Conservation (phyloP, 768 basidiomycete species). For the Saitozyma podzolica region DNA sequence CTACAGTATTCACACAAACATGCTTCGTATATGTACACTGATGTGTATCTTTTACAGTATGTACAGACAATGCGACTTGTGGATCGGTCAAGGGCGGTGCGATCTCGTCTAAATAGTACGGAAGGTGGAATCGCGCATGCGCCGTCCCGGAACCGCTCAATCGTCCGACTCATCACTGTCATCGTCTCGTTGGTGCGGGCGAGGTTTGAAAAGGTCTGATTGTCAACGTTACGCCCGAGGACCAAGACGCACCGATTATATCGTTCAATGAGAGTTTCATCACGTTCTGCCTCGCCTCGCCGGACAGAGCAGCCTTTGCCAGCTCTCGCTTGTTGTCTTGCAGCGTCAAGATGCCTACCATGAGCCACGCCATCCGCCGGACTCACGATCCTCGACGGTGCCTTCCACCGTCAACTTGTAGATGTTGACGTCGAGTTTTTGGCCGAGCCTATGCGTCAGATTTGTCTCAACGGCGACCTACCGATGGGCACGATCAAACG, state of each 20-base stretch:
- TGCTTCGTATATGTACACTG: no score
- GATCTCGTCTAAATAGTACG: no score
- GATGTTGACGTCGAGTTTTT: conserved; percentile 77
- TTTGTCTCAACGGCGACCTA: not conserved
- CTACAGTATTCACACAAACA: no score
- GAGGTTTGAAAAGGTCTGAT: no score
- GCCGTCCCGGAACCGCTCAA: no score
- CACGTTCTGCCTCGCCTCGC: conserved; percentile 81
- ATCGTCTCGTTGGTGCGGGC: no score
- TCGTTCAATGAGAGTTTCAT: conserved; percentile 78
- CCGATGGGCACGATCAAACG: conserved; percentile 87
- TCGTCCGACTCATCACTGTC: no score
- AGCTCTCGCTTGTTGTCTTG: conserved; percentile 89
- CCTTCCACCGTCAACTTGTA: conserved; percentile 70
- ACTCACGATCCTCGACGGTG: conserved; percentile 80
- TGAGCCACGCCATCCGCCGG: not conserved
- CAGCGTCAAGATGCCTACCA: conserved; percentile 59
- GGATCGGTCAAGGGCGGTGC: no score
- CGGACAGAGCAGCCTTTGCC: conserved; percentile 78
- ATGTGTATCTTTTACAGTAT: no score
- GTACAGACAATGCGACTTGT: no score
- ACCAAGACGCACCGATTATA: conserved; percentile 60
- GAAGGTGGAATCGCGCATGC: no score
- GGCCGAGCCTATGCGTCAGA: conserved; percentile 62
- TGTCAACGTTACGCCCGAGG: not conserved